Base-by-base conservation (phyloP, 2,329 filamentous ascomycete genomes). In the Grosmannia serpens region DNA sequence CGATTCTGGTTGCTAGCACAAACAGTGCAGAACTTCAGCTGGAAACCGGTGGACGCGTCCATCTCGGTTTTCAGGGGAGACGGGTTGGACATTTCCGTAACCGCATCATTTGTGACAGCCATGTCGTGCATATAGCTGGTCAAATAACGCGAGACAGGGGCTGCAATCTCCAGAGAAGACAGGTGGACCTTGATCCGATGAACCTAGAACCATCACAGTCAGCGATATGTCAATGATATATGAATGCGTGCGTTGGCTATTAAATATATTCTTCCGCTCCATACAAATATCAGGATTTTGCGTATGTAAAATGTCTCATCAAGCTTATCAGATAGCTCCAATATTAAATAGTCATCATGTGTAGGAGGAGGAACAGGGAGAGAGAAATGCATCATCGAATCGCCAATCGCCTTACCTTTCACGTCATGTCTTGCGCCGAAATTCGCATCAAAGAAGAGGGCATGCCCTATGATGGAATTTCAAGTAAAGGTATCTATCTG, bases 1-100 rank as follows among this genome's bases (percentile, higher is more conserved):
- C 94, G 85, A 69, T 99, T 99, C 72, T 99, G 91, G 68, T 99
- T 99, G 68, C 91, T 96, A 9, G 94, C 94, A 74, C 94, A 99
- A n/a, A 99, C 92, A 3, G 94, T 97, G 77, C 91, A 96, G 74
- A 97, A 96, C 69, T 89, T 95, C 62, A 99, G 81, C 74, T 94
- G 96, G 79, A 86, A 96, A 56, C 79, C 82, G n/a, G 75, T 76
- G 29, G 77, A 73, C 22, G 77, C 77, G 50, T 80, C 76, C 17
- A 75, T 72, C 29, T 75, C 73, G 58, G 75, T 75, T 59, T 78
- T 77, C 58, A 44, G 57, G 20, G 55, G n/a, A 26, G 44, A 15
- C 26, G 54, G 41, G 20, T n/a, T 55, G 4, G 54, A 29, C 11
- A 41, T 53, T n/a, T 53, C 46, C 8, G 54, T 35, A 11, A 46